A percentile compares a stretch with the other conserved stretches of the same genome.
These are phyloP conservation scores for Fusarium sp. DNA, from an alignment of 2,329 filamentous ascomycete genomes.

Conservation along the genomic window DNA sequence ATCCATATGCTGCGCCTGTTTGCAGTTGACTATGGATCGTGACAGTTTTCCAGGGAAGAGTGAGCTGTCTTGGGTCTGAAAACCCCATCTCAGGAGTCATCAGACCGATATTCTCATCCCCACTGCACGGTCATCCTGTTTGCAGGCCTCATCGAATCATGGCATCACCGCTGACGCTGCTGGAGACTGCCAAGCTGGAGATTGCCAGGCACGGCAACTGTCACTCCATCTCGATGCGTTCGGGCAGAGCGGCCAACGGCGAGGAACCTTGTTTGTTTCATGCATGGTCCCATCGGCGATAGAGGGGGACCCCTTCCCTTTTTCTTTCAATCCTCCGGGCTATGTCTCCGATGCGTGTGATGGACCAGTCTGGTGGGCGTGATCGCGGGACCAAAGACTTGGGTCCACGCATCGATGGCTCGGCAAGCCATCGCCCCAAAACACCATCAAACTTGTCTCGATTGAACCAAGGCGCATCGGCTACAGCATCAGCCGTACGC, in stretches of 20 bases:
- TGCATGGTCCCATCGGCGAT: not conserved
- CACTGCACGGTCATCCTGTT: not conserved
- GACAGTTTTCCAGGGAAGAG: not conserved
- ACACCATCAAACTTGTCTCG: slow-evolving; percentile 24
- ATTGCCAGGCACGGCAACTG: not conserved
- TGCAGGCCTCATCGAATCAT: not conserved
- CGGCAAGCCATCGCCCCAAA: slow-evolving; percentile 31
- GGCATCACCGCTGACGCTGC: not conserved
- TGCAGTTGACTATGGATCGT: not conserved
- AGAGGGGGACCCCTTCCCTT: slow-evolving; percentile 4
- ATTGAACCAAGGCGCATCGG: slow-evolving; percentile 15
- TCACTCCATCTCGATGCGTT: not conserved
- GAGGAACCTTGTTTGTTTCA: slow-evolving; percentile 2
- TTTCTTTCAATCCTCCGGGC: not conserved
- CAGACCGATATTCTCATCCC: not conserved
- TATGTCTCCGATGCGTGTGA: not conserved
- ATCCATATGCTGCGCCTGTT: not conserved
- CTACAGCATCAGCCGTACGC: slow-evolving; percentile 19
- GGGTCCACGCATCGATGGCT: slow-evolving; percentile 27
- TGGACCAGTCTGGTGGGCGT: not conserved
- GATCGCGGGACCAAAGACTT: slow-evolving; percentile 22
- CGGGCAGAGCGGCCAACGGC: not conserved
- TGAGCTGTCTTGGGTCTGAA: not conserved
- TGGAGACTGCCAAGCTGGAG: not conserved
- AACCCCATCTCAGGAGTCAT: not conserved